phyloP scores from a whole-genome alignment of 2,329 filamentous ascomycete species.

The Nothophoma quercina region DNA sequence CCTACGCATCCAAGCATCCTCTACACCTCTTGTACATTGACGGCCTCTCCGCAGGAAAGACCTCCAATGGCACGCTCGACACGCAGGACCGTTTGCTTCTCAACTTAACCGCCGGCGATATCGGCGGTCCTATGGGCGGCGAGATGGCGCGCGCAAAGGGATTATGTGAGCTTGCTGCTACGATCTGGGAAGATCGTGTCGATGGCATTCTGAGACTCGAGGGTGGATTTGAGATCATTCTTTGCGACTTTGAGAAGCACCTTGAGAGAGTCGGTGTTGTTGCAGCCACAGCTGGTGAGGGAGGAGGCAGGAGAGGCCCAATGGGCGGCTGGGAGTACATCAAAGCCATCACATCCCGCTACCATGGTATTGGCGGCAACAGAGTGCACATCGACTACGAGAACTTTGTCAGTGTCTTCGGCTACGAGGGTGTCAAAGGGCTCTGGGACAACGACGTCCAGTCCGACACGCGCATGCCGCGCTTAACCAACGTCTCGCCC shows the following conservation, averaged over 20 bases:
- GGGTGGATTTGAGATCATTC: constrained; percentile 73
- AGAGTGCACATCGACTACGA: constrained; percentile 59
- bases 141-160: constrained; percentile 61
- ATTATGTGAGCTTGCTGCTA: constrained; percentile 62
- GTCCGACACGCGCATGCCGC: constrained; percentile 44
- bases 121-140: constrained; percentile 48
- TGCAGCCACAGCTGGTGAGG: neutral
- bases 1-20: constrained; percentile 65
- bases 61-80: constrained; percentile 70
- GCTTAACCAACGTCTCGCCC: constrained; percentile 48
- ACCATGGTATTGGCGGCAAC: constrained; percentile 54
- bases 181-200: constrained; percentile 61
- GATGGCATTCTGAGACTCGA: constrained; percentile 74
- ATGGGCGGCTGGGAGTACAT: constrained; percentile 45
- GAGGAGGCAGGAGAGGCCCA: neutral
- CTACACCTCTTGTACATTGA: constrained; percentile 73
- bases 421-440: constrained; percentile 47
- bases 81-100: constrained; percentile 70
- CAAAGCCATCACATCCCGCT: constrained; percentile 52
- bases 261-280: constrained; percentile 34
- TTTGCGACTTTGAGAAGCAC: constrained; percentile 66
- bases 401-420: constrained; percentile 58
- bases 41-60: constrained; percentile 73
- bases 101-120: constrained; percentile 36
- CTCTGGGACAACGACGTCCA: constrained; percentile 50